Percentiles rank a stretch among this genome's conserved stretches.
Evolutionary conservation across 2,329 filamentous ascomycete genomes (phyloP).

Genomic region (Alternaria alternata): DNA sequence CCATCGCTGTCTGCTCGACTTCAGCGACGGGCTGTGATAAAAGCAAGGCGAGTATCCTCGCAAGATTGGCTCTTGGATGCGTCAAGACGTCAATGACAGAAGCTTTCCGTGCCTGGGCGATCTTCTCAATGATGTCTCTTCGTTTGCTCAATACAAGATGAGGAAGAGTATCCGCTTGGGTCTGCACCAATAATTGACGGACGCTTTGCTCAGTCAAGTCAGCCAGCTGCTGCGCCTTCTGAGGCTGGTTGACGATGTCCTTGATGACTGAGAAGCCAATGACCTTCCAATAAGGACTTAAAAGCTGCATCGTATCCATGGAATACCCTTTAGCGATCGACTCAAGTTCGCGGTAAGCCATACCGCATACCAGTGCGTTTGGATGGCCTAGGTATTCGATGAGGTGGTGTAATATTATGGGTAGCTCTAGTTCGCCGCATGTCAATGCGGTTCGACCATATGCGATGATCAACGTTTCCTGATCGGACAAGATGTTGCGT

Average conservation of each 20-base stretch:
- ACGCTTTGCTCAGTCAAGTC: slow-evolving; percentile 81
- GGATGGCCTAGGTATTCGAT: slow-evolving; percentile 86
- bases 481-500: slow-evolving; percentile 70
- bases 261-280: slow-evolving; percentile 84
- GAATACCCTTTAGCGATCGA: slow-evolving; percentile 73
- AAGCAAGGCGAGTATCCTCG: slow-evolving; percentile 66
- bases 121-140: slow-evolving; percentile 78
- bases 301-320: slow-evolving; percentile 71
- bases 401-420: slow-evolving; percentile 82
- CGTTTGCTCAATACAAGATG: slow-evolving; percentile 83
- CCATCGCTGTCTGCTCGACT: slow-evolving; percentile 72
- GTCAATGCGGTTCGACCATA: slow-evolving; percentile 83
- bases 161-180: slow-evolving; percentile 84
- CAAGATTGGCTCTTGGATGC: slow-evolving; percentile 64
- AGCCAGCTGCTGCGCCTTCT: slow-evolving; percentile 80
- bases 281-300: slow-evolving; percentile 88
- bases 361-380: slow-evolving; percentile 79
- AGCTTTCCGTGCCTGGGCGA: slow-evolving; percentile 73
- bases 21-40: slow-evolving; percentile 70
- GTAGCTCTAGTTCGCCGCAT: slow-evolving; percentile 82
- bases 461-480: slow-evolving; percentile 85
- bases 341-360: slow-evolving; percentile 84
- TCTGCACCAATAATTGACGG: slow-evolving; percentile 74
- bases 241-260: slow-evolving; percentile 80
- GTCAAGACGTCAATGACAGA: slow-evolving; percentile 68